Conservation (phyloP, 805 yeast species). For the Saccharomycopsis capsularis region DNA sequence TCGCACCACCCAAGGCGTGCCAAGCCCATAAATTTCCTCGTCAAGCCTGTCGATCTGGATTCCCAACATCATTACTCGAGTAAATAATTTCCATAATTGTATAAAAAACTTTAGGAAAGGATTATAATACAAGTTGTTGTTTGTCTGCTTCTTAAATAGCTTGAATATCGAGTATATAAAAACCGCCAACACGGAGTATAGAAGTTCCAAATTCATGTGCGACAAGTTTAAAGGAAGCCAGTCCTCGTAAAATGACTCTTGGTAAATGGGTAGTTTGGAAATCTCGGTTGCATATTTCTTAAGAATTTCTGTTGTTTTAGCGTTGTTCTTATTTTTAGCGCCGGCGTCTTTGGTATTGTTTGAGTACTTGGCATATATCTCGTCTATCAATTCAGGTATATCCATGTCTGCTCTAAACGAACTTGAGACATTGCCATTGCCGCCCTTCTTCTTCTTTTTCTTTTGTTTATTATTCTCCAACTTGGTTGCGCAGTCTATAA, state of each 20-base stretch:
- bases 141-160: constrained; percentile 28
- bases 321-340: not conserved
- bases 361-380: not conserved
- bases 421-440: not conserved
- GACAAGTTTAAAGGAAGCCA: constrained; percentile 20
- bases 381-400: not conserved
- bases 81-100: constrained; percentile 60
- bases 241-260: constrained; percentile 10
- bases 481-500: not conserved
- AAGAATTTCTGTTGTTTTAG: not conserved
- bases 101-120: constrained; percentile 57
- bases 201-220: constrained; percentile 34
- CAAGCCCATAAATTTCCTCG: constrained; percentile 35
- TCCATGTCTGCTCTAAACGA: not conserved
- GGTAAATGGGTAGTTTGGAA: constrained; percentile 7
- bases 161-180: constrained; percentile 40
- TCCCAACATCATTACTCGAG: constrained; percentile 52
- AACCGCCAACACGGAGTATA: constrained; percentile 40
- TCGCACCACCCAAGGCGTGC: constrained; percentile 41
- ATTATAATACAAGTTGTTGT: constrained; percentile 41
- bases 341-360: not conserved
- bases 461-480: not conserved
- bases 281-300: constrained; percentile 1
- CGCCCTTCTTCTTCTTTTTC: not conserved
- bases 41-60: constrained; percentile 50